These are phyloP conservation scores for Aspergillus sp. DNA, from an alignment of 2,329 filamentous ascomycete species.

Conservation along the genomic window DNA sequence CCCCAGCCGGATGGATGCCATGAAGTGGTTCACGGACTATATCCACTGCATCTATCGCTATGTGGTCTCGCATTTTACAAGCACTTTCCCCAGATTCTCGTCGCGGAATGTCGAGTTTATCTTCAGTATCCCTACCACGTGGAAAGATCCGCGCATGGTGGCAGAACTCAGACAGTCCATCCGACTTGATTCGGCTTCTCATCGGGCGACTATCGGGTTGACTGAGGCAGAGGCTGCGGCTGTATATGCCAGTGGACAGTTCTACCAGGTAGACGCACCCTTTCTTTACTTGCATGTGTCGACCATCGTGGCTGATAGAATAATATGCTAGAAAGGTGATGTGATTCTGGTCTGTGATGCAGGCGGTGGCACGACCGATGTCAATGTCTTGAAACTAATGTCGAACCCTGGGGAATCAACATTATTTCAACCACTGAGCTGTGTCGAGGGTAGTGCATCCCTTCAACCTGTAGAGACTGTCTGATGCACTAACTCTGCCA, in stretches of 20 bases:
- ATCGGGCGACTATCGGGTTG: constrained; percentile 1
- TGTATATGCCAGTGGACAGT: constrained; percentile 2
- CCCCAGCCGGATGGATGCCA: neutral
- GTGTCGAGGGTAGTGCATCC: neutral
- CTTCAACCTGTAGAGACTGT: neutral
- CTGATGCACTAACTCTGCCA: neutral
- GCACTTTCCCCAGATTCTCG: neutral
- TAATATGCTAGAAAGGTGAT: neutral
- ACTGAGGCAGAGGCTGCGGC: constrained; percentile 1
- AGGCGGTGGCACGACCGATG: neutral
- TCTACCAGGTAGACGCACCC: neutral
- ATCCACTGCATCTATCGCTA: neutral
- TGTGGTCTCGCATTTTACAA: neutral
- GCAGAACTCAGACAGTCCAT: neutral
- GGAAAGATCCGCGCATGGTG: constrained; percentile 2
- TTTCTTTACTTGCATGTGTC: too few species aligned
- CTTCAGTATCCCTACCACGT: constrained; percentile 1
- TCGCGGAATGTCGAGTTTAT: constrained; percentile 2
- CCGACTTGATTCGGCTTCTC: neutral
- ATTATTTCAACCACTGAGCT: neutral
- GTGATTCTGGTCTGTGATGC: constrained; percentile 4
- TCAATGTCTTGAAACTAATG: constrained; percentile 1
- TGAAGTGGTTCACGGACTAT: constrained; percentile 4
- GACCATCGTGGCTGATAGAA: too few species aligned
- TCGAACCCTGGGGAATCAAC: neutral